These are phyloP conservation scores for Cryptococcus sp. DNA, from an alignment of 1,284 basidiomycete genomes.

Conservation along the genomic window DNA sequence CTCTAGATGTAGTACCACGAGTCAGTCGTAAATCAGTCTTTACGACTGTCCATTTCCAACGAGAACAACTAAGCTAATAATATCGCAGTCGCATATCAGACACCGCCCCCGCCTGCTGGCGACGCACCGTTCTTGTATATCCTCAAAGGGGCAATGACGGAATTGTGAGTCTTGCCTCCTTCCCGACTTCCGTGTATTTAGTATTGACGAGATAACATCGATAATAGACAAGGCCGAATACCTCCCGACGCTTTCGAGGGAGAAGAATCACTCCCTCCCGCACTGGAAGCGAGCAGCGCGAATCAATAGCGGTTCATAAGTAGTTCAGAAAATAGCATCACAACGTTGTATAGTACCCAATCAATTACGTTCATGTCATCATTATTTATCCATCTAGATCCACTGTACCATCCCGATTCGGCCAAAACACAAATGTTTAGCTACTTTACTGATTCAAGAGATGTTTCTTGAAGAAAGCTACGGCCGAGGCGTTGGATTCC, in stretches of 20 bases:
- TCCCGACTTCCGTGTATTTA: too few relatives aligned
- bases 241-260: conserved; percentile 54
- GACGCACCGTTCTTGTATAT: conserved; percentile 49
- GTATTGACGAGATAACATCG: too few relatives aligned
- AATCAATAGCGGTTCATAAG: too few relatives aligned
- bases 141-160: conserved; percentile 49
- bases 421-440: neutral
- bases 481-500: neutral
- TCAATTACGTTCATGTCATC: too few relatives aligned
- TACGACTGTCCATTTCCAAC: neutral
- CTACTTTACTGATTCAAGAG: neutral
- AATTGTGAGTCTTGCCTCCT: conserved; percentile 36
- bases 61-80: neutral
- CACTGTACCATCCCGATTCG: too few relatives aligned
- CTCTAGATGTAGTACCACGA: conserved; percentile 46
- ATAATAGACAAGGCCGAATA: conserved; percentile 45
- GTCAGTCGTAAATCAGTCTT: conserved; percentile 26
- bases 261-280: conserved; percentile 30
- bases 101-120: conserved; percentile 43
- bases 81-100: conserved; percentile 49
- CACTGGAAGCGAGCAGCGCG: too few relatives aligned
- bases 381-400: too few relatives aligned
- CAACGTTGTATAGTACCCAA: too few relatives aligned
- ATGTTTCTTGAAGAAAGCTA: neutral
- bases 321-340: too few relatives aligned